Percentiles rank a stretch among this genome's conserved stretches.
phyloP scores from a whole-genome alignment of 164 flowering plant species.

The Annona cherimola region DNA sequence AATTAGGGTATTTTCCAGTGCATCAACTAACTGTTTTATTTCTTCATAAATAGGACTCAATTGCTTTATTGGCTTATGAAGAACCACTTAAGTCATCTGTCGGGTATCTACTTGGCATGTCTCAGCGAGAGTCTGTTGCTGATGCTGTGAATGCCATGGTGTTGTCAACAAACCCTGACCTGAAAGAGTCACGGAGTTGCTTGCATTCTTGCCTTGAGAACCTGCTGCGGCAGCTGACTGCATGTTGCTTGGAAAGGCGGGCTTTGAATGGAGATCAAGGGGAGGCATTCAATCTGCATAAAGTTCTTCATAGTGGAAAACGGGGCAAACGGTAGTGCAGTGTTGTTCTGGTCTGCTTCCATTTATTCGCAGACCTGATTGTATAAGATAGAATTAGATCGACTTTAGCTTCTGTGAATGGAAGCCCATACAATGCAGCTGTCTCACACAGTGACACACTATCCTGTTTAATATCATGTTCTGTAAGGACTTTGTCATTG shows the following conservation, averaged over 20 bases:
- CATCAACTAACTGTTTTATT: not conserved
- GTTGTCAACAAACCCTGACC: conserved; percentile 57
- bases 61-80: conserved; percentile 82
- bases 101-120: conserved; percentile 66
- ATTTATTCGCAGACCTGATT: not conserved
- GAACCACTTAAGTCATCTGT: conserved; percentile 62
- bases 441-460: not conserved
- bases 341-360: not conserved
- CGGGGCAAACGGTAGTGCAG: conserved; percentile 11
- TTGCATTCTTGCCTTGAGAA: conserved; percentile 71
- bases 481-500: not conserved
- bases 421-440: not conserved
- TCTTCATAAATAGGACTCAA: conserved; percentile 53
- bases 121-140: conserved; percentile 77
- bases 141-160: conserved; percentile 83
- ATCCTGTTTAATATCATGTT: not conserved
- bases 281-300: conserved; percentile 72
- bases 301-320: conserved; percentile 34
- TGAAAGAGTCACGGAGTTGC: conserved; percentile 44
- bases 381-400: not conserved
- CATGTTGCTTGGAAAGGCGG: conserved; percentile 77
- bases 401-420: not conserved
- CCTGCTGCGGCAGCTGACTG: conserved; percentile 73
- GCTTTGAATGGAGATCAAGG: conserved; percentile 79
- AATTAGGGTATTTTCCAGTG: not conserved